Percentiles rank a stretch among this genome's conserved stretches.
These are phyloP conservation scores for Monilinia vaccinii-corymbosi DNA, from an alignment of 2,329 filamentous ascomycete genomes.

Conservation along the genomic window DNA sequence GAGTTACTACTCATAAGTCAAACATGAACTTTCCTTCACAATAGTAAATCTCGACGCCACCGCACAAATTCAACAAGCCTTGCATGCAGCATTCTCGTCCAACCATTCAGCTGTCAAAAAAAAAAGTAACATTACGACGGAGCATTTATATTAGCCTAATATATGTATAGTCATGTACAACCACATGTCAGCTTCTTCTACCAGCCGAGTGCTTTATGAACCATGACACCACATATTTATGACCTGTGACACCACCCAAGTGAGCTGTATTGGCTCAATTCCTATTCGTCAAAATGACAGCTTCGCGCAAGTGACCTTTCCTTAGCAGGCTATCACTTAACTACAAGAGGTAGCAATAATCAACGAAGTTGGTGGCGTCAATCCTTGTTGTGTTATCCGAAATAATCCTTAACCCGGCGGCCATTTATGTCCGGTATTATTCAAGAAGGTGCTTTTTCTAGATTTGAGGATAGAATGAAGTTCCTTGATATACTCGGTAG, in stretches of 20 bases:
- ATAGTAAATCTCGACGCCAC: background rate
- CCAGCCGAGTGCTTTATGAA: background rate
- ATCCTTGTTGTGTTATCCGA: slow-evolving; percentile 3
- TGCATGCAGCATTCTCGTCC: background rate
- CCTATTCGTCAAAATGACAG: background rate
- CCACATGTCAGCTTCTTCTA: background rate
- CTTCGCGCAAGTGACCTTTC: background rate
- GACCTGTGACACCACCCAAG: slow-evolving; percentile 1
- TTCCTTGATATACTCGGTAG: too few species aligned
- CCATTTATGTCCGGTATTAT: background rate
- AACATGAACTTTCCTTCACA: background rate
- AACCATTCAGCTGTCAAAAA: background rate
- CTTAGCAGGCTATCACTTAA: background rate
- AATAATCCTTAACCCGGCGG: background rate
- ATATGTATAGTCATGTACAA: background rate
- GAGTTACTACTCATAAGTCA: background rate
- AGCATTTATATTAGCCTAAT: background rate
- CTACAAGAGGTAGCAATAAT: background rate
- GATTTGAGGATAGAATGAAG: too few species aligned
- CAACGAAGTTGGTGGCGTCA: background rate
- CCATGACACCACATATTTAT: background rate
- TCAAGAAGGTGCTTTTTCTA: background rate
- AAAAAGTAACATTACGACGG: too few species aligned
- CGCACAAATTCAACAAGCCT: background rate
- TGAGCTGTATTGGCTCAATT: background rate